Evolutionary conservation across 805 yeast species (phyloP).

Genomic region (Candida loeiensis): DNA sequence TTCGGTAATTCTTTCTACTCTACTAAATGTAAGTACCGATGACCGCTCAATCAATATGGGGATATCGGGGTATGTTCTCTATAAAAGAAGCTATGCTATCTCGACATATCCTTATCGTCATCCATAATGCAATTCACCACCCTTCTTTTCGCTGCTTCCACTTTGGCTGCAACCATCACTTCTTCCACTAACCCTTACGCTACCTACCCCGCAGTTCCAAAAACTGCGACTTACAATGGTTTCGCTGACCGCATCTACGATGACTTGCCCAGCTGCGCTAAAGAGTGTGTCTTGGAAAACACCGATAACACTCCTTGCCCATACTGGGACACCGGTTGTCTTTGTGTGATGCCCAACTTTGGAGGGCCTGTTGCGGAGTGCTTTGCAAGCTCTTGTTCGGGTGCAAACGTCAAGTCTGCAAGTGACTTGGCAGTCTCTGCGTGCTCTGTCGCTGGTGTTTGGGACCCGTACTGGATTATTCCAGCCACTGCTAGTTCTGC

Average conservation of each 20-base stretch:
- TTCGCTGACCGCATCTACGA: constrained; percentile 37
- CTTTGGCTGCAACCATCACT: constrained; percentile 1
- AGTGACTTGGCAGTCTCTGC: constrained; percentile 20
- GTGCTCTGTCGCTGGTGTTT: constrained; percentile 39
- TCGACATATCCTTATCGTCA: no score
- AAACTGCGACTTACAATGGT: constrained; percentile 40
- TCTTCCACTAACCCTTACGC: not conserved
- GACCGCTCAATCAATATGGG: no score
- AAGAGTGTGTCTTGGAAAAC: constrained; percentile 26
- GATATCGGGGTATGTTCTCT: not conserved
- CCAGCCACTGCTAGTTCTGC: constrained; percentile 12
- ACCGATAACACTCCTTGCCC: constrained; percentile 40
- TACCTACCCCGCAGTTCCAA: constrained; percentile 11
- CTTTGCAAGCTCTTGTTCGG: not conserved
- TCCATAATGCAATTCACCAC: not conserved
- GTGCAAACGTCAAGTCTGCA: constrained; percentile 1
- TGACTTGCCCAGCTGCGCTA: constrained; percentile 34
- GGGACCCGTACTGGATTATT: constrained; percentile 26
- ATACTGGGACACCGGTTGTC: constrained; percentile 44
- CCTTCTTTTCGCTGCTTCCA: constrained; percentile 1
- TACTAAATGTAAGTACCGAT: no score
- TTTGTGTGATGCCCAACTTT: constrained; percentile 38
- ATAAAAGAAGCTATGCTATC: no score
- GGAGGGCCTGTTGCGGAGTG: constrained; percentile 14
- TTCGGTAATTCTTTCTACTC: no score